These are phyloP conservation scores for Dichotomocladium elegans DNA, from an alignment of 371 early-diverging fungal species.

Conservation along the genomic window DNA sequence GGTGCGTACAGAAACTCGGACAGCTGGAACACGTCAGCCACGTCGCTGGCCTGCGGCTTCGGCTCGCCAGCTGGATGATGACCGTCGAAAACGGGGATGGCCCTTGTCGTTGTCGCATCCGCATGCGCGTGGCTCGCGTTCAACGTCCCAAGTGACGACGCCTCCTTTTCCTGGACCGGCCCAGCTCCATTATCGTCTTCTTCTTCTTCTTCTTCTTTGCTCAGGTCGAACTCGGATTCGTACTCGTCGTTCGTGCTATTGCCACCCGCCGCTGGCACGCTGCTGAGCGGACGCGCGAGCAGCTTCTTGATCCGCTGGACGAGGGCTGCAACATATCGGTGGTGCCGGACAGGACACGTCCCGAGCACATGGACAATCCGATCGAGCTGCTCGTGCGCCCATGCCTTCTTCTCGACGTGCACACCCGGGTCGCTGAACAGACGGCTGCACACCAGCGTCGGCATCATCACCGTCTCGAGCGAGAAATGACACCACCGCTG, in stretches of 20 bases:
- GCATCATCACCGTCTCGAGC: constrained; percentile 17
- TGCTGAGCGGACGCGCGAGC: constrained; percentile 8
- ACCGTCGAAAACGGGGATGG: too few relatives aligned
- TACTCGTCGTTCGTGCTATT: too few relatives aligned
- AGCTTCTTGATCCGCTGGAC: constrained; percentile 15
- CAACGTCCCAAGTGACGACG: too few relatives aligned
- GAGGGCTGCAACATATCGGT: constrained; percentile 17
- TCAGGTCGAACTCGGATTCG: too few relatives aligned
- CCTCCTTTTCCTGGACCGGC: constrained; percentile 5
- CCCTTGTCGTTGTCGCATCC: too few relatives aligned
- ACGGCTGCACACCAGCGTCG: constrained; percentile 13
- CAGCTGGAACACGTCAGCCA: not conserved
- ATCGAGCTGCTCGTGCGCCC: constrained; percentile 12
- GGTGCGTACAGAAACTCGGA: not conserved
- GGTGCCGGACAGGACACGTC: constrained; percentile 16
- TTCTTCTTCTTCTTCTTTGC: too few relatives aligned
- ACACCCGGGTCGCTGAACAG: not conserved
- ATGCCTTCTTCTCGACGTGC: too few relatives aligned
- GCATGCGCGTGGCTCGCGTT: too few relatives aligned
- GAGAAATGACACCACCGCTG: constrained; percentile 30
- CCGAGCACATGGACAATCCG: constrained; percentile 10
- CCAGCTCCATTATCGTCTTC: too few relatives aligned
- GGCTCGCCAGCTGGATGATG: too few relatives aligned
- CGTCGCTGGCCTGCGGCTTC: not conserved
- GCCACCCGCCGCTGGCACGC: not conserved